These are phyloP conservation scores for Taphrina confusa DNA, from an alignment of 1,139 yeast species.

Conservation along the genomic window DNA sequence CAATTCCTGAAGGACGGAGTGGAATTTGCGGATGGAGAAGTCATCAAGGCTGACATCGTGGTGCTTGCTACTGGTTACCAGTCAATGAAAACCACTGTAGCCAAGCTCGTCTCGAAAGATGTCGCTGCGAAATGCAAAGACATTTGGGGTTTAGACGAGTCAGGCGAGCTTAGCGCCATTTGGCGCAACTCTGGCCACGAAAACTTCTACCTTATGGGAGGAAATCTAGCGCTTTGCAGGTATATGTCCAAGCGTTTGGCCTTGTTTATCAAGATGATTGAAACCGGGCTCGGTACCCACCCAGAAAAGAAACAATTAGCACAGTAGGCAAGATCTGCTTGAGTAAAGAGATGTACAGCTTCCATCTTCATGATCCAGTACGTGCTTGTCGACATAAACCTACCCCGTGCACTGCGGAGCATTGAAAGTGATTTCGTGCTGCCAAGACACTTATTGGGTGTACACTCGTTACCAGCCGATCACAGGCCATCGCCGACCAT, in stretches of 20 bases:
- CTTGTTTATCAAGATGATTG: constrained; percentile 42
- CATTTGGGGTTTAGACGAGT: constrained; percentile 44
- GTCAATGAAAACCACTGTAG: constrained; percentile 51
- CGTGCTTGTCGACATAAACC: neutral
- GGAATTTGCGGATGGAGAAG: constrained; percentile 50
- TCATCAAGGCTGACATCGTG: constrained; percentile 48
- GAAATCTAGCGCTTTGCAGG: constrained; percentile 40
- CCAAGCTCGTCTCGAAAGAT: constrained; percentile 47
- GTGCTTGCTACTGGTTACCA: constrained; percentile 54
- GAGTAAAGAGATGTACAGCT: neutral
- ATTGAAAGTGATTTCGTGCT: too few species aligned
- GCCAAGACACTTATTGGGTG: too few species aligned
- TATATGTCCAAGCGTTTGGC: constrained; percentile 42
- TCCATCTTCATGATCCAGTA: neutral
- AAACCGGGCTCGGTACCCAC: constrained; percentile 37
- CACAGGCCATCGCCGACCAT: too few species aligned
- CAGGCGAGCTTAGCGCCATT: constrained; percentile 41
- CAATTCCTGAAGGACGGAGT: constrained; percentile 49
- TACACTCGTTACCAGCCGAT: too few species aligned
- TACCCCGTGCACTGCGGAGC: neutral
- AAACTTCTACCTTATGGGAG: constrained; percentile 40
- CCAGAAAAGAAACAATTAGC: neutral
- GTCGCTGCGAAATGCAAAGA: constrained; percentile 43
- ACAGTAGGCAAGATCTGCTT: neutral
- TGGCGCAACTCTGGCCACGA: constrained; percentile 41